Conservation (phyloP, 2,329 filamentous ascomycete species). For the Phyllosticta citriasiana region DNA sequence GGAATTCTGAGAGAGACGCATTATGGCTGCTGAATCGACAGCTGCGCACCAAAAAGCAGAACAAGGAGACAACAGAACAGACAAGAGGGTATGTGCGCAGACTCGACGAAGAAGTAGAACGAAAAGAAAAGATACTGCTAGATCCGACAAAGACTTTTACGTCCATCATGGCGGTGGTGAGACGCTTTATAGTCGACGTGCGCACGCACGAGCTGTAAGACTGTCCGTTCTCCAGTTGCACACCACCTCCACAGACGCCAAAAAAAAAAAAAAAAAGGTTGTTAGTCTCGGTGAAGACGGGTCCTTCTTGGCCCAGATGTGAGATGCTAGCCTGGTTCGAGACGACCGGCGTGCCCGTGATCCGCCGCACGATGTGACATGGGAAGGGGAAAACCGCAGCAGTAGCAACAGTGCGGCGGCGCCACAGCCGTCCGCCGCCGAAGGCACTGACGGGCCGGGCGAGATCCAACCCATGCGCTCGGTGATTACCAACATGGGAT, state of each 20-base stretch:
- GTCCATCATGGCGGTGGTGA: background rate
- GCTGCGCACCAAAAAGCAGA: background rate
- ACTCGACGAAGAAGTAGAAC: background rate
- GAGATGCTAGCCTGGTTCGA: background rate
- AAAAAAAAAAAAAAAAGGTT: background rate
- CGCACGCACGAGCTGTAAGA: background rate
- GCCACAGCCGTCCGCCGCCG: background rate
- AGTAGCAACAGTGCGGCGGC: background rate
- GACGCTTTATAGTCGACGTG: background rate
- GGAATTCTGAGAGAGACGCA: conserved; percentile 2
- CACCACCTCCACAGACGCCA: background rate
- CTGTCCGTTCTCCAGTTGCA: background rate
- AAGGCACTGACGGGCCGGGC: background rate
- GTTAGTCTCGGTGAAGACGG: background rate
- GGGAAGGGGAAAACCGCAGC: background rate
- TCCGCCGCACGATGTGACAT: background rate
- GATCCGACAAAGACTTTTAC: background rate
- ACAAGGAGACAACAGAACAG: background rate
- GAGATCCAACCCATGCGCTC: background rate
- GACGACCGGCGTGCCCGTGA: background rate
- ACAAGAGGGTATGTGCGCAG: background rate
- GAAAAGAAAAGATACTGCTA: background rate
- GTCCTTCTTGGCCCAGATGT: background rate
- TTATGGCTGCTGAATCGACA: background rate
- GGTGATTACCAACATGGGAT: background rate